phyloP scores from a whole-genome alignment of 306 rosid species.

The Urtica urens region DNA sequence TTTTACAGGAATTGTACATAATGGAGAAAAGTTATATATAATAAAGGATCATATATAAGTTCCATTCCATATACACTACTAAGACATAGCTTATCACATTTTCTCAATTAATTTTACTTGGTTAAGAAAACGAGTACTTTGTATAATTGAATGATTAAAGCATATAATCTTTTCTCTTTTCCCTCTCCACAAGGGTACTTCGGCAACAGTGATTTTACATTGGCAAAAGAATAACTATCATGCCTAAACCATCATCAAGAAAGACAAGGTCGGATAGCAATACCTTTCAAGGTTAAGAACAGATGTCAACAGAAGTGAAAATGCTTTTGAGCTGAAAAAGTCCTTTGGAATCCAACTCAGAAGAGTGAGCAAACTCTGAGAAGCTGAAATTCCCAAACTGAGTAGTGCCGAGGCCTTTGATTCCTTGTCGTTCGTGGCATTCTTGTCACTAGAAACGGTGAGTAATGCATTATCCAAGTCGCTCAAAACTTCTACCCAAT shows the following conservation, averaged over 20 bases:
- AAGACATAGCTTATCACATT: no score
- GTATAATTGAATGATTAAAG: no score
- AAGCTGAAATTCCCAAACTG: slow-evolving; percentile 30
- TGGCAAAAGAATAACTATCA: slow-evolving; percentile 11
- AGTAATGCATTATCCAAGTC: slow-evolving; percentile 29
- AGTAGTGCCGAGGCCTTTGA: slow-evolving; percentile 18
- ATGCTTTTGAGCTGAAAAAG: slow-evolving; percentile 35
- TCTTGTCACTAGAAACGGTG: slow-evolving; percentile 18
- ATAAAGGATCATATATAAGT: no score
- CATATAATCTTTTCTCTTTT: no score
- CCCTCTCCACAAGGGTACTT: no score
- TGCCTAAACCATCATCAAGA: slow-evolving; percentile 15
- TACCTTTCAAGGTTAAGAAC: slow-evolving; percentile 89
- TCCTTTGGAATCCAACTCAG: slow-evolving; percentile 46
- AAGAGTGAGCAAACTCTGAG: slow-evolving; percentile 54
- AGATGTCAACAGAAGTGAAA: slow-evolving; percentile 32
- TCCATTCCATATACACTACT: no score
- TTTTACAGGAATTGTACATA: not conserved
- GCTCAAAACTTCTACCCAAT: slow-evolving; percentile 50
- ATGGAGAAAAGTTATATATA: not conserved
- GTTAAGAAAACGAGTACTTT: no score
- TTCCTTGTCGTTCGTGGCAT: slow-evolving; percentile 17
- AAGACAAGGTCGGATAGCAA: slow-evolving; percentile 4
- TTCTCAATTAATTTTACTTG: no score
- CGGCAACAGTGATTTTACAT: not conserved